These are phyloP conservation scores for Cutaneotrichosporon sp. DNA, from an alignment of 1,284 basidiomycete genomes.

Conservation along the genomic window DNA sequence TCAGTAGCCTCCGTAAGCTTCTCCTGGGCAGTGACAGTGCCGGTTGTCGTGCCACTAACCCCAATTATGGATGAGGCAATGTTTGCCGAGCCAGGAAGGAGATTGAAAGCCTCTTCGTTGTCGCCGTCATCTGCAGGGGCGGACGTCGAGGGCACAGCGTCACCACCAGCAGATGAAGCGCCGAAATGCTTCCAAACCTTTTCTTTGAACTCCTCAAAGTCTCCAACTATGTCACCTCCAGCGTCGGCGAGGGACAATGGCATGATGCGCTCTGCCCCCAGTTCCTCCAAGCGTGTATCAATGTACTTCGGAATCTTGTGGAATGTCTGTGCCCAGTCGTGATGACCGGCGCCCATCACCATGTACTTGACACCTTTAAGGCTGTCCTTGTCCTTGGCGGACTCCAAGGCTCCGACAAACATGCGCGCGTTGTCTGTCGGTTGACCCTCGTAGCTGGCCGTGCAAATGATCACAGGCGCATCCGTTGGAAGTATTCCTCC, in stretches of 20 bases:
- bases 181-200: constrained; percentile 49
- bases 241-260: constrained; percentile 27
- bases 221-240: constrained; percentile 51
- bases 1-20: constrained; percentile 13
- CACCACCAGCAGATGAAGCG: neutral
- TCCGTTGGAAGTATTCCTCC: constrained; percentile 50
- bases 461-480: constrained; percentile 54
- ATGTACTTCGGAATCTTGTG: constrained; percentile 54
- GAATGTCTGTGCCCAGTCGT: constrained; percentile 55
- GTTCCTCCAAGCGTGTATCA: constrained; percentile 48
- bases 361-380: constrained; percentile 50
- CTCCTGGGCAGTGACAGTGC: constrained; percentile 13
- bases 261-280: constrained; percentile 50
- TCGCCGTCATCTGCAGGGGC: neutral
- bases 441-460: constrained; percentile 55
- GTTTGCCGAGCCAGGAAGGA: constrained; percentile 11
- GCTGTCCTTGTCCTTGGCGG: constrained; percentile 1
- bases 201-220: constrained; percentile 52
- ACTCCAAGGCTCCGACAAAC: constrained; percentile 12
- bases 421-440: constrained; percentile 21
- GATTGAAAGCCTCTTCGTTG: neutral
- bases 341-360: constrained; percentile 57
- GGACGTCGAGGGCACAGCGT: neutral
- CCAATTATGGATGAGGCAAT: constrained; percentile 7
- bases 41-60: constrained; percentile 13